A percentile compares a stretch with the other conserved stretches of the same genome.
Evolutionary conservation across 306 rosid species (phyloP).

Genomic region (Quercus robur): DNA sequence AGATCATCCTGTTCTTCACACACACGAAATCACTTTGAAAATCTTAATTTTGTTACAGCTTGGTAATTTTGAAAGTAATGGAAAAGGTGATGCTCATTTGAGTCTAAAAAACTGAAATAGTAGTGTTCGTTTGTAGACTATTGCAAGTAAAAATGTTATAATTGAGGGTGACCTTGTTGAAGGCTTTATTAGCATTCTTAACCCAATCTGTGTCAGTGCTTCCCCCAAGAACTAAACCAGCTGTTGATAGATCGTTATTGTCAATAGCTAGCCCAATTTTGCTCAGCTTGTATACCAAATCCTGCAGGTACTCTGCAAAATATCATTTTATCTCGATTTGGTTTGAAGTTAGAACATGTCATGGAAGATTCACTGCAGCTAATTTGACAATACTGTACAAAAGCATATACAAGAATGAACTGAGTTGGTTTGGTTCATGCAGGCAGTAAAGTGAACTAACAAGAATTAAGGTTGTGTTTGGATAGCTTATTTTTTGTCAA

Average conservation of each 20-base stretch:
- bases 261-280: constrained; percentile 91
- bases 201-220: constrained; percentile 74
- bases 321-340: not conserved
- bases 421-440: not conserved
- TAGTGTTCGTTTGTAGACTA: not conserved
- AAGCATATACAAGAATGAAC: not conserved
- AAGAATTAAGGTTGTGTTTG: not conserved
- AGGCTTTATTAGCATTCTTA: constrained; percentile 73
- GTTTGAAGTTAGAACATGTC: not conserved
- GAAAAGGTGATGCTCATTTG: not conserved
- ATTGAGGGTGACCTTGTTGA: constrained; percentile 55
- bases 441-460: not conserved
- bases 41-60: not conserved
- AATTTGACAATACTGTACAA: not conserved
- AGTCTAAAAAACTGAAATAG: not conserved
- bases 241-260: constrained; percentile 57
- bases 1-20: not conserved
- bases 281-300: constrained; percentile 76
- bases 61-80: not conserved
- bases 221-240: constrained; percentile 79
- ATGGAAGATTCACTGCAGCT: not conserved
- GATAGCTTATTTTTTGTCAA: too few relatives aligned
- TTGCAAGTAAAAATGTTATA: not conserved
- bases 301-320: constrained; percentile 78
- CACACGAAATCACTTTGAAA: not conserved